Evolutionary conservation across 495 filamentous ascomycete genomes (phyloP).

Genomic region (Neurospora sp.): DNA sequence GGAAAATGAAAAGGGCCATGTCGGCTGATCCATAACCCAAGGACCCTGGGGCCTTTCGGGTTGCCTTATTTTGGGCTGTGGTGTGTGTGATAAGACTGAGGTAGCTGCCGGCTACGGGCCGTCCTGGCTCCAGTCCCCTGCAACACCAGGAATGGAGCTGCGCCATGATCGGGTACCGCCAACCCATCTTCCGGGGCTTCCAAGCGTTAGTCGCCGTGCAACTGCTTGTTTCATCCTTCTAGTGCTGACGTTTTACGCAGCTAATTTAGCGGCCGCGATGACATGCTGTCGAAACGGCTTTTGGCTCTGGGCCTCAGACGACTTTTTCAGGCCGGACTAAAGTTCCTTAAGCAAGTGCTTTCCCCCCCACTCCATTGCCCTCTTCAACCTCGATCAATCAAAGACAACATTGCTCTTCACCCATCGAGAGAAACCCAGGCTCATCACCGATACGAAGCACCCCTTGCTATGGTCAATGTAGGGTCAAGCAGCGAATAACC

Average conservation of each 20-base stretch:
- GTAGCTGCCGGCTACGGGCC: neutral
- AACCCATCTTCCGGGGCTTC: neutral
- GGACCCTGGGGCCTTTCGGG: neutral
- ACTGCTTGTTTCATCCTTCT: neutral
- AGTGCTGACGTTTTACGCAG: neutral
- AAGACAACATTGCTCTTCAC: neutral
- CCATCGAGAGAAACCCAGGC: neutral
- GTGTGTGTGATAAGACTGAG: neutral
- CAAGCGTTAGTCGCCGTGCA: neutral
- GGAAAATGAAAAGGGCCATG: neutral
- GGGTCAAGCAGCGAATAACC: neutral
- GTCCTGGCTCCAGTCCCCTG: neutral
- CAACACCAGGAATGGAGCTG: neutral
- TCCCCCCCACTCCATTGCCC: neutral
- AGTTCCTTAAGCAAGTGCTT: neutral
- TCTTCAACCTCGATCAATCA: neutral
- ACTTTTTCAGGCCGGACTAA: neutral
- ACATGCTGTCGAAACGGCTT: neutral
- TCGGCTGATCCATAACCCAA: neutral
- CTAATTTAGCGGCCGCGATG: neutral
- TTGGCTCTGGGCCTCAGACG: neutral
- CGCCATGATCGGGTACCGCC: neutral
- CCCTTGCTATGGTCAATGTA: neutral
- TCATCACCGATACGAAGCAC: neutral
- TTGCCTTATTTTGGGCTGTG: neutral